Base-by-base conservation (phyloP, 2,329 filamentous ascomycete genomes). In the Lachnellula hyalina region DNA sequence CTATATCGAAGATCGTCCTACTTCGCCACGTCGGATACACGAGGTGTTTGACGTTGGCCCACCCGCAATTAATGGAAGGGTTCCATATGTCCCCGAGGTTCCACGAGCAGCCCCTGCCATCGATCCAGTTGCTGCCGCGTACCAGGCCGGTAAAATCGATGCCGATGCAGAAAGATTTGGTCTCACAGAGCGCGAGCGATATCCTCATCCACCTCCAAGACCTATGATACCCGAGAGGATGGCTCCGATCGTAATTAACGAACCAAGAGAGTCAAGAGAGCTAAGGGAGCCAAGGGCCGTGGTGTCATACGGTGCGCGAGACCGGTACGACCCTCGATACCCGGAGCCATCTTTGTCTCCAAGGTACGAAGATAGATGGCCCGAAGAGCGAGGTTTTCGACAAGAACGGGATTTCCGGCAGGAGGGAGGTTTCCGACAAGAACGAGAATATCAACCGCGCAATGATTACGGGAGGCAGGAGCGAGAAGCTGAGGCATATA, bases 91-190 rank as follows among this genome's bases (percentile, higher is more conserved):
- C 17, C 62, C 65, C 21, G 61, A 66, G 23, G 56, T 60, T 19
- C 63, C 61, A 25, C 60, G 53, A 35, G 38, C 34, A n/a, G 36
- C 28, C n/a, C 48, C 60, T 34, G 40, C 12, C 7, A 11, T 54
- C 21, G 63, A 63, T 47, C 49, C 59, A 9, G 54, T 65, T 38
- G 48, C 55, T 28, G 62, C 61, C n/a, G 59, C 63, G 23, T 65
- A 66, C 50, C 54, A 62, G 47, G 64, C 64, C 34, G 61, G 65
- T 4, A 63, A 56, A 45, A 49, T 58, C 2, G 66, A 67, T 53
- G 61, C 56, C 14, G 58, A 63, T 19, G 61, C 59, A 8, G 65
- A 68, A 49, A 59, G 57, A 45, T 56, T 52, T 40, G 59, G 58
- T 11, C 47, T 51, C 14, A 50, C 19, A 23, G 51, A 61, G 19